Evolutionary conservation across 352 stramenopile species (phyloP).

Genomic region (Aphanomyces invadans): DNA sequence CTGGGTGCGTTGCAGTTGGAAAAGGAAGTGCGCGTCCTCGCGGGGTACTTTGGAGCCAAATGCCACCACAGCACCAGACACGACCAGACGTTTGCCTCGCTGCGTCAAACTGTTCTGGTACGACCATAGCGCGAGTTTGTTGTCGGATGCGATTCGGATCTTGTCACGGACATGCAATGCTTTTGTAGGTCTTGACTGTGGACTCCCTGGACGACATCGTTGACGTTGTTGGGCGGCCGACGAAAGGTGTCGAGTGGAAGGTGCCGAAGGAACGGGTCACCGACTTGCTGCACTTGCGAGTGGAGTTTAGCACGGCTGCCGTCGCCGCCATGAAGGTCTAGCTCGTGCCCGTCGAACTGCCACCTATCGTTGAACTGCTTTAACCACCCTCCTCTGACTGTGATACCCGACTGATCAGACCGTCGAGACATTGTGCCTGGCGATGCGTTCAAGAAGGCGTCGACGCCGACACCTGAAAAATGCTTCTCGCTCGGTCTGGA

Average conservation of each 20-base stretch:
- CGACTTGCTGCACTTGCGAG: constrained; percentile 60
- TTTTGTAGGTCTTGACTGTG: constrained; percentile 44
- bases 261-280: constrained; percentile 60
- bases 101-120: constrained; percentile 65
- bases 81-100: constrained; percentile 34
- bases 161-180: no score
- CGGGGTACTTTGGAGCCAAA: constrained; percentile 45
- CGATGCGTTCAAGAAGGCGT: no score
- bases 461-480: no score
- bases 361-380: no score
- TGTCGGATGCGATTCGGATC: no score
- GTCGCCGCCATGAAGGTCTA: constrained; percentile 10
- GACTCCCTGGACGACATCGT: constrained; percentile 63
- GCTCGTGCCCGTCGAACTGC: no score
- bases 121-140: not conserved
- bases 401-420: no score
- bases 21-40: constrained; percentile 75
- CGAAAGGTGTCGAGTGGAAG: constrained; percentile 51
- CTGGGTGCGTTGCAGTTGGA: constrained; percentile 80
- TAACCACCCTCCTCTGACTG: no score
- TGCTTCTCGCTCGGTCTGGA: no score
- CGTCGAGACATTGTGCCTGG: no score
- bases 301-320: constrained; percentile 47
- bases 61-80: constrained; percentile 42
- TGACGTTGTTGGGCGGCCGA: constrained; percentile 61